Evolutionary conservation across 1,284 basidiomycete species (phyloP), one percentile per base, ranked within the genome.

Genomic region (Farysia itapuensis): DNA sequence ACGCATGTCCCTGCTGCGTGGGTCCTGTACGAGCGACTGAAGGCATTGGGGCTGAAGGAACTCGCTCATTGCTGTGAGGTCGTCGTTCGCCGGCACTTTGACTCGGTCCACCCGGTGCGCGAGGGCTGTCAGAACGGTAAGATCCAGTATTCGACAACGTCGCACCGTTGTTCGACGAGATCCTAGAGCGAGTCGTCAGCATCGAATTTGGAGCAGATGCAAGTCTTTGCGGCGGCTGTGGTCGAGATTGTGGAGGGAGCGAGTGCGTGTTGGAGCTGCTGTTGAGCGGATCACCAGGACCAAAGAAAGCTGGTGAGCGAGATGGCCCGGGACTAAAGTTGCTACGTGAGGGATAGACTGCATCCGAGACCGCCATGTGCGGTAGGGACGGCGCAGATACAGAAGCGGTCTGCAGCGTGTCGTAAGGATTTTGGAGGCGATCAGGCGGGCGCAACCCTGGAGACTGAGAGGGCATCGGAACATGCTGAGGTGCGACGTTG

Each of bases 251-350:
- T 29, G 23, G 37, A 16, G 29, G 8, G 6, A 28, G 34, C 5
- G 44, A 35, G 26, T 43, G 48, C n/a, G n/a, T n/a, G n/a, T n/a
- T n/a, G n/a, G n/a, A n/a, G n/a, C n/a, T n/a, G n/a, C n/a, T n/a
- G n/a, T n/a, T n/a, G 11, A 58, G 48, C 18, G 54, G 54, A 21
- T 58, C 54, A 4, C 54, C 48, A 6, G 40, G 48, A 5, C 54
- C 54, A 16, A 58, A 58, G 20, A 18, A 33, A 9, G 31, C 11
- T 31, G 43, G 21, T n/a, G 11, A 9, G 11, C n/a, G 26, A 28
- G 26, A 28, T n/a, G 26, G n/a, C n/a, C n/a, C n/a, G n/a, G n/a
- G n/a, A n/a, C n/a, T n/a, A n/a, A n/a, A n/a, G n/a, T n/a, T 28
- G 9, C 26, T 28, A 28, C 26, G 26, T n/a, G 9, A n/a, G 26